These are phyloP conservation scores for Dichomitus squalens DNA, from an alignment of 1,284 basidiomycete genomes.

Conservation along the genomic window DNA sequence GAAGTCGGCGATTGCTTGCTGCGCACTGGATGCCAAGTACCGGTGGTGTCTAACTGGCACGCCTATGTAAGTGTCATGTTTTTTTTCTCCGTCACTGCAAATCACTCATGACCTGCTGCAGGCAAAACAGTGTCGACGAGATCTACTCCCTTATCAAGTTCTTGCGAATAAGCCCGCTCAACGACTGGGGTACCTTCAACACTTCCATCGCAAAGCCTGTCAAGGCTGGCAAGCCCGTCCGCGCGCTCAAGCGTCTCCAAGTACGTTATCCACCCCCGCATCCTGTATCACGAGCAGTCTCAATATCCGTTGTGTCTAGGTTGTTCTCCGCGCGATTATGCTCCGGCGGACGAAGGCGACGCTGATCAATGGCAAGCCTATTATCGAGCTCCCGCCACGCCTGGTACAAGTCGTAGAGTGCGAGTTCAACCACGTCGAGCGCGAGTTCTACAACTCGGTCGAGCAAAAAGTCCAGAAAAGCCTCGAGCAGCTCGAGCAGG, in stretches of 20 bases:
- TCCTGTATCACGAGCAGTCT: neutral
- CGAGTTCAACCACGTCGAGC: conserved; percentile 73
- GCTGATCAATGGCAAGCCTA: conserved; percentile 79
- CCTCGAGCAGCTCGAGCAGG: conserved; percentile 71
- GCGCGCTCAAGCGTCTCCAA: conserved; percentile 85
- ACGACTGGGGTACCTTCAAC: conserved; percentile 81
- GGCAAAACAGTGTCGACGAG: conserved; percentile 83
- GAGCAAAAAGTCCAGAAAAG: conserved; percentile 74
- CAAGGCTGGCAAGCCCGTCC: conserved; percentile 65
- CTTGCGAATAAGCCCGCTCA: conserved; percentile 82
- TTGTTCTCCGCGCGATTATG: conserved; percentile 88
- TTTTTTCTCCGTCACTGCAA: too few species aligned
- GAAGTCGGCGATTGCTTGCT: conserved; percentile 82
- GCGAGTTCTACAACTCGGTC: conserved; percentile 80
- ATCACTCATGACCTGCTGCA: conserved; percentile 3
- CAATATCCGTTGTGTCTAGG: conserved; percentile 38
- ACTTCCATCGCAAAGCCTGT: conserved; percentile 81
- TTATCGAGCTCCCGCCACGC: conserved; percentile 85
- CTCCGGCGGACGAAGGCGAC: conserved; percentile 88
- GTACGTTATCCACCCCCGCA: conserved; percentile 37
- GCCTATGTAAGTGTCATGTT: conserved; percentile 68
- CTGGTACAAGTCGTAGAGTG: conserved; percentile 76
- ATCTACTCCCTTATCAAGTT: conserved; percentile 91
- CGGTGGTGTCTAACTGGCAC: conserved; percentile 93
- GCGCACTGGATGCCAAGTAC: conserved; percentile 75